phyloP scores from a whole-genome alignment of 495 filamentous ascomycete species.

The Hypoxylon perforatum region DNA sequence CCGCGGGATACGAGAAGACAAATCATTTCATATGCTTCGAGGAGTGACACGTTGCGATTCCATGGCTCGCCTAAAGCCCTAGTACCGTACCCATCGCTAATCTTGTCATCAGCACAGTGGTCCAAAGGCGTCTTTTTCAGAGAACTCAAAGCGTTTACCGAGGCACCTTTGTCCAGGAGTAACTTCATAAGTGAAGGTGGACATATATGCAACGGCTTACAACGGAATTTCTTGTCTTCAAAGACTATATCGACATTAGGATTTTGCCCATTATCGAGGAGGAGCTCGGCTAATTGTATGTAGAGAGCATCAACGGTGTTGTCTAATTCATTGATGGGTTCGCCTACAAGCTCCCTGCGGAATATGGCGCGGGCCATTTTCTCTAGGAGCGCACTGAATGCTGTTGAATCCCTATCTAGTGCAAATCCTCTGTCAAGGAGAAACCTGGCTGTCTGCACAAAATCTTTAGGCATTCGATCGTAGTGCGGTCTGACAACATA shows the following conservation, averaged over 20 bases:
- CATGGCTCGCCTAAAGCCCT: too few species aligned
- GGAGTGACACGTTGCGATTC: not conserved
- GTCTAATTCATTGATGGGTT: not conserved
- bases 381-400: not conserved
- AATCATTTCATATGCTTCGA: not conserved
- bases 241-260: slow-evolving; percentile 1
- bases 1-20: not conserved
- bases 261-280: slow-evolving; percentile 7
- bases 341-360: too few species aligned
- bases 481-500: not conserved
- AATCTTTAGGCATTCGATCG: not conserved
- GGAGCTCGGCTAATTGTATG: not conserved
- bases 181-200: not conserved
- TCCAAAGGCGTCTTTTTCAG: slow-evolving; percentile 14
- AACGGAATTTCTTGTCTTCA: not conserved
- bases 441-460: not conserved
- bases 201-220: slow-evolving; percentile 2
- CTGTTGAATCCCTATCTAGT: slow-evolving; percentile 3
- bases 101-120: not conserved
- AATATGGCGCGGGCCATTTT: too few species aligned
- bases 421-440: slow-evolving; percentile 14
- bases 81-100: not conserved
- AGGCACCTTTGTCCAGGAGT: slow-evolving; percentile 9
- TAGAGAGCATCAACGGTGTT: not conserved
- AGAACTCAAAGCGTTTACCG: slow-evolving; percentile 1